Conservation (phyloP, 441 rosid species). For the Mallotus japonicus region DNA sequence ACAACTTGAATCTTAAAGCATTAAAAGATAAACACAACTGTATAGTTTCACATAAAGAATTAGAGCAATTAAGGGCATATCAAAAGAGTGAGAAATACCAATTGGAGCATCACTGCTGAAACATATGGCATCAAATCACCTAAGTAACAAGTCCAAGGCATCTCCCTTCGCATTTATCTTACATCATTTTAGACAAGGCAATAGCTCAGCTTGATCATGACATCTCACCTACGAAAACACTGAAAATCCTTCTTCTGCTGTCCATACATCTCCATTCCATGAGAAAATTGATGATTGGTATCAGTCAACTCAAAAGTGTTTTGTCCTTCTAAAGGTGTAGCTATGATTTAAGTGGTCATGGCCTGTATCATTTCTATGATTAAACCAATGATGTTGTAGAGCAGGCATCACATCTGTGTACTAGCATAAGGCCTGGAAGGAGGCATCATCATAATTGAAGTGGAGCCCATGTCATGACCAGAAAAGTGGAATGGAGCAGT, state of each 20-base stretch:
- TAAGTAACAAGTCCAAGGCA: too few species aligned
- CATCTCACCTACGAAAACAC: background rate
- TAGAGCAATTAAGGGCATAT: too few species aligned
- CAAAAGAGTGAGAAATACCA: too few species aligned
- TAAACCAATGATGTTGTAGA: constrained; percentile 25
- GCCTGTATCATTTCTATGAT: constrained; percentile 24
- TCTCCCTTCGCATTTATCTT: too few species aligned
- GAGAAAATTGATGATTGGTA: constrained; percentile 1
- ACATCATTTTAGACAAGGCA: background rate
- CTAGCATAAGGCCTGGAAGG: constrained; percentile 25
- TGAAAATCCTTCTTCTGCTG: constrained; percentile 9
- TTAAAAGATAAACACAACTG: too few species aligned
- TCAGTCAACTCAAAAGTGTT: constrained; percentile 26
- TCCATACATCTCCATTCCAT: constrained; percentile 14
- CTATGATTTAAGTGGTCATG: constrained; percentile 22
- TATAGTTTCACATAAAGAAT: too few species aligned
- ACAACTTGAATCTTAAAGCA: too few species aligned
- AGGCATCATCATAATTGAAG: constrained; percentile 31
- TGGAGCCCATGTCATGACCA: constrained; percentile 27
- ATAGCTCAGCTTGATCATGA: background rate
- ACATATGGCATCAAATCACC: too few species aligned
- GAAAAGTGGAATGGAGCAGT: constrained; percentile 22
- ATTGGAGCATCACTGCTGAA: too few species aligned
- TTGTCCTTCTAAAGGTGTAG: constrained; percentile 26
- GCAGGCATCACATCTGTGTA: constrained; percentile 22